Conservation (phyloP, 208 protist genomes). For the Vickermania spadyakhi region DNA sequence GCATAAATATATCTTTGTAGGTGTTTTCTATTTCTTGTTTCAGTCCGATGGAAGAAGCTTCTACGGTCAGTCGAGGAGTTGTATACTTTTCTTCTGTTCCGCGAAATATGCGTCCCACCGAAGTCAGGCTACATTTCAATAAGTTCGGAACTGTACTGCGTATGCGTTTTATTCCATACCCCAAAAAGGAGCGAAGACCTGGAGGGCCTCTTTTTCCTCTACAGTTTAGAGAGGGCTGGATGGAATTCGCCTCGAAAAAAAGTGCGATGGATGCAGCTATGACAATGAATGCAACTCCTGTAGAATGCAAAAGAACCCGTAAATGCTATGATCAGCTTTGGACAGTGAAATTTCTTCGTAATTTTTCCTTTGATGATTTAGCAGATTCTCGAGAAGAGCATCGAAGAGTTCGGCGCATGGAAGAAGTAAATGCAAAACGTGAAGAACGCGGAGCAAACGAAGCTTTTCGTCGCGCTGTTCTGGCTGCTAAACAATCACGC, state of each 20-base stretch:
- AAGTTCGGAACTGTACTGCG: constrained; percentile 54
- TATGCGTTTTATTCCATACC: constrained; percentile 64
- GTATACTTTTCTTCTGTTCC: constrained; percentile 71
- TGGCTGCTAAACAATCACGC: not conserved
- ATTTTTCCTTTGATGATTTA: constrained; percentile 54
- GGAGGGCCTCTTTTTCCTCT: constrained; percentile 52
- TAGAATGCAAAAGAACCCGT: constrained; percentile 53
- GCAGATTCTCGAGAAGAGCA: constrained; percentile 48
- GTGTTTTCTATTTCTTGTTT: no score
- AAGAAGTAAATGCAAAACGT: constrained; percentile 34
- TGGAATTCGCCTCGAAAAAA: constrained; percentile 46
- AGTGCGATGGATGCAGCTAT: constrained; percentile 37
- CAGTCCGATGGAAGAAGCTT: no score
- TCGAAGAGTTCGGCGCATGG: constrained; percentile 24
- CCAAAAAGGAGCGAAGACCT: constrained; percentile 61
- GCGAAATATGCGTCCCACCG: constrained; percentile 64
- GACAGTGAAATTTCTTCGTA: constrained; percentile 53
- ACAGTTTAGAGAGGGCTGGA: constrained; percentile 70
- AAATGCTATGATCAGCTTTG: constrained; percentile 71
- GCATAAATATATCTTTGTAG: no score
- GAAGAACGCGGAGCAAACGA: constrained; percentile 61
- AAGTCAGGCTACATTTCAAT: constrained; percentile 61
- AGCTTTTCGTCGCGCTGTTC: constrained; percentile 53
- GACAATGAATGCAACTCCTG: constrained; percentile 44
- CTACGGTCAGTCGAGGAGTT: no score